Evolutionary conservation across 495 filamentous ascomycete genomes (phyloP), one percentile per base, ranked within the genome.

Genomic region (Margaritispora aquatica): DNA sequence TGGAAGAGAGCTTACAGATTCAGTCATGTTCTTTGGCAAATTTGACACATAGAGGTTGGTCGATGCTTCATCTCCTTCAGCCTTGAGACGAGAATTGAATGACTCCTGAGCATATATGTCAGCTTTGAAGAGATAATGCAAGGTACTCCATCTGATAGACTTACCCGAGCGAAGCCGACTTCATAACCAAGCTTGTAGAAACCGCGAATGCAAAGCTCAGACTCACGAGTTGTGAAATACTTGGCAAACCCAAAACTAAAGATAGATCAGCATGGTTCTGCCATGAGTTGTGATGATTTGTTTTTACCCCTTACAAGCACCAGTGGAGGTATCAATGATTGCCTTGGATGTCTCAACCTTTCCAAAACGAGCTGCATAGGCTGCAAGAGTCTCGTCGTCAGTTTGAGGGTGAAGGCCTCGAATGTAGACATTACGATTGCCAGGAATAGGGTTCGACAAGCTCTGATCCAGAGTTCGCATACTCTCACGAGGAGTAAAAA

Each of bases 41-140:
- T 97, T 97, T 15, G 94, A 97, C 51, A 96, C 86, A 68, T 99
- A 99, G 50, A 99, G 83, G 66, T 99, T 99, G 56, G 93, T 96
- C 49, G 94, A 97, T 29, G 70, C 63, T 34, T 85, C 85, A 68
- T 97, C 90, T 53, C 89, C 86, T 61, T 96, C 83, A 50, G 90
- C 90, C 75, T 97, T 96, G 50, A 99, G 87, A 62, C 94, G 88
- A 59, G 90, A 87, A 68, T 97, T 97, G 75, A 96, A 96, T 11
- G 91, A 96, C 74, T 97, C 91, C 88, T 96, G 60, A 29, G n/a
- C n/a, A 15, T 56, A 17, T 31, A 55, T 74, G 22, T 63, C 48
- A 62, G 51, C 57, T 59, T n/a, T n/a, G n/a, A n/a, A n/a, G n/a
- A n/a, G n/a, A n/a, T n/a, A n/a, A n/a, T n/a, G n/a, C n/a, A n/a